Base-by-base conservation (phyloP, 345 rosid genomes). In the Lepidium sativum region DNA sequence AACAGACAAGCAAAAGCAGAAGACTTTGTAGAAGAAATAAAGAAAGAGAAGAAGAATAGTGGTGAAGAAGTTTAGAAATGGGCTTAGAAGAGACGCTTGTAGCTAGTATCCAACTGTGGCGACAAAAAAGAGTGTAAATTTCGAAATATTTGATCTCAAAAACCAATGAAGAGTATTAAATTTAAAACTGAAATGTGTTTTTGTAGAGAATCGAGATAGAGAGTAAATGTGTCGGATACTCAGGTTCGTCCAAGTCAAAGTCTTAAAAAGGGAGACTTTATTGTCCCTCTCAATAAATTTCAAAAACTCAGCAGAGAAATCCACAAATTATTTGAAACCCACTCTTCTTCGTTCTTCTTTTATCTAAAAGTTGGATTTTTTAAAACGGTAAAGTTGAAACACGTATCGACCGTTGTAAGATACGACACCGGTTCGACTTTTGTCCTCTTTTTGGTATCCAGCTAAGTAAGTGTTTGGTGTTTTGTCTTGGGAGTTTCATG, bases 211-310 rank as follows among this genome's bases (percentile, higher is more conserved):
- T 11, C 53, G 47, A 72, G 72, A 61, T 59, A 61, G 62, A 67
- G 65, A 43, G 40, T 31, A 21, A 65, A 59, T 16, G 63, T 41
- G 74, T 48, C 71, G 63, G 54, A 39, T 35, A 56, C 41, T 70
- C 63, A 62, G 54, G 72, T 62, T 49, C 41, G 61, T 51, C 48
- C 20, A 33, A 67, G 80, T 82, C 84, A 78, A 79, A 78, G 65
- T 74, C 9, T 61, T n/a, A n/a, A n/a, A n/a, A n/a, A n/a, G n/a
- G n/a, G n/a, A n/a, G n/a, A n/a, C n/a, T 80, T 81, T 84, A 74
- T 80, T 77, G 57, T 69, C 81, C 78, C 85, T 48, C 84, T 78
- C 82, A 49, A 55, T 70, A 58, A 59, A 74, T 72, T 85, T 85
- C 75, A 79, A 84, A 83, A 78, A 63, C 42, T 33, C 16, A 6